Conservation (phyloP, 2,329 filamentous ascomycete genomes). For the Clonostachys rhizophaga region DNA sequence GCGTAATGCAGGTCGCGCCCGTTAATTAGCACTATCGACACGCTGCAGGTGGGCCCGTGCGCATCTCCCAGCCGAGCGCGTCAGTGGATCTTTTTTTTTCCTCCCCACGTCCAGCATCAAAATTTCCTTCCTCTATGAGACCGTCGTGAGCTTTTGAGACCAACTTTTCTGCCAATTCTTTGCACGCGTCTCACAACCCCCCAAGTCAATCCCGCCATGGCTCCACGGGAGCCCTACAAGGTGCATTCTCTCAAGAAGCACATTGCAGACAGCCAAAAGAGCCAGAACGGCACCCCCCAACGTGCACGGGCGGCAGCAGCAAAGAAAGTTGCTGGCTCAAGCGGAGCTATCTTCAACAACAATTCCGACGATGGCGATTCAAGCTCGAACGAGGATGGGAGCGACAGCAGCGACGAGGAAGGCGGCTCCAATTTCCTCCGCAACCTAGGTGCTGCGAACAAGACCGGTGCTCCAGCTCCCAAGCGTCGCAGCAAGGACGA, state of each 20-base stretch:
- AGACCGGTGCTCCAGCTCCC: conserved; percentile 5
- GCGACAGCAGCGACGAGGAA: conserved; percentile 22
- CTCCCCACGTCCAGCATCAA: too few species aligned
- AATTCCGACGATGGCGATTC: conserved; percentile 20
- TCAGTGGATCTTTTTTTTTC: too few species aligned
- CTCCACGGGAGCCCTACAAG: conserved; percentile 25
- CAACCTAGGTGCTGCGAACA: conserved; percentile 15
- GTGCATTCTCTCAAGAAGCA: conserved; percentile 29
- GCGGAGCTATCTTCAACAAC: conserved; percentile 16
- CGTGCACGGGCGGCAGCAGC: not conserved
- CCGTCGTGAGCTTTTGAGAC: too few species aligned
- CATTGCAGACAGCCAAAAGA: conserved; percentile 29
- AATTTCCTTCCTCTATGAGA: too few species aligned
- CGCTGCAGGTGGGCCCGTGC: too few species aligned
- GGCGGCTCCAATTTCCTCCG: conserved; percentile 20
- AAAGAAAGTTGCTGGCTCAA: conserved; percentile 7
- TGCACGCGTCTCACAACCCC: too few species aligned
- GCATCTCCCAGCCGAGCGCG: too few species aligned
- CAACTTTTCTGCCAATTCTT: too few species aligned
- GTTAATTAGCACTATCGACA: too few species aligned
- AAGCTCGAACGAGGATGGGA: conserved; percentile 21
- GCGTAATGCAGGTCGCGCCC: too few species aligned
- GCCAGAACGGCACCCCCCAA: conserved; percentile 14
- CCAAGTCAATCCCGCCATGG: conserved; percentile 18
- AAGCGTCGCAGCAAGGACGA: conserved; percentile 23